A percentile compares a stretch with the other conserved stretches of the same genome.
These are phyloP conservation scores for Priceomyces castillae DNA, from an alignment of 805 yeast species.

Conservation along the genomic window DNA sequence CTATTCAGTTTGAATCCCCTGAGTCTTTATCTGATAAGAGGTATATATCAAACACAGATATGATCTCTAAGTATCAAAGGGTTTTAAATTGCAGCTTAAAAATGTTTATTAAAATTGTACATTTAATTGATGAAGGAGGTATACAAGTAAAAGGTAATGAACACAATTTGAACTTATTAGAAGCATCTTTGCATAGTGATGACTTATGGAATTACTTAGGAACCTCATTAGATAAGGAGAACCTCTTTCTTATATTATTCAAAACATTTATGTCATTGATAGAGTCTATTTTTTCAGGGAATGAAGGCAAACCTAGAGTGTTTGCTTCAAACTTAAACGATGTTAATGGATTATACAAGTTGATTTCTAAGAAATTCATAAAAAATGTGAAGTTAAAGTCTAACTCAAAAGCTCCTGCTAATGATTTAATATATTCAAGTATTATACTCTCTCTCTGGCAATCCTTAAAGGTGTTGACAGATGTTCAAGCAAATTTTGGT, in stretches of 20 bases:
- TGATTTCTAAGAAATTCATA: slow-evolving; percentile 43
- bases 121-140: slow-evolving; percentile 16
- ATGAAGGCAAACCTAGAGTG: slow-evolving; percentile 12
- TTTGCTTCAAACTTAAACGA: slow-evolving; percentile 15
- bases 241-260: slow-evolving; percentile 31
- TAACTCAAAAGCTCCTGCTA: slow-evolving; percentile 20
- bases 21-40: slow-evolving; percentile 75
- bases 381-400: slow-evolving; percentile 40
- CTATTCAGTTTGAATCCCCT: slow-evolving; percentile 54
- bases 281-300: slow-evolving; percentile 17
- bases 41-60: slow-evolving; percentile 62
- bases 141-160: slow-evolving; percentile 11
- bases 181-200: slow-evolving; percentile 25
- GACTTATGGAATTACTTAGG: slow-evolving; percentile 34
- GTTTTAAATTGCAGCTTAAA: slow-evolving; percentile 49
- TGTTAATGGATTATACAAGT: slow-evolving; percentile 31
- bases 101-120: slow-evolving; percentile 40
- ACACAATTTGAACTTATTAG: slow-evolving; percentile 11
- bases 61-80: slow-evolving; percentile 60
- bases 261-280: slow-evolving; percentile 24
- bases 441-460: slow-evolving; percentile 49
- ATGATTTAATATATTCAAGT: slow-evolving; percentile 43
- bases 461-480: slow-evolving; percentile 42
- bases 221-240: slow-evolving; percentile 19
- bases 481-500: slow-evolving; percentile 16